These are phyloP conservation scores for Elsinoe batatas DNA, from an alignment of 2,329 filamentous ascomycete species.

Conservation along the genomic window DNA sequence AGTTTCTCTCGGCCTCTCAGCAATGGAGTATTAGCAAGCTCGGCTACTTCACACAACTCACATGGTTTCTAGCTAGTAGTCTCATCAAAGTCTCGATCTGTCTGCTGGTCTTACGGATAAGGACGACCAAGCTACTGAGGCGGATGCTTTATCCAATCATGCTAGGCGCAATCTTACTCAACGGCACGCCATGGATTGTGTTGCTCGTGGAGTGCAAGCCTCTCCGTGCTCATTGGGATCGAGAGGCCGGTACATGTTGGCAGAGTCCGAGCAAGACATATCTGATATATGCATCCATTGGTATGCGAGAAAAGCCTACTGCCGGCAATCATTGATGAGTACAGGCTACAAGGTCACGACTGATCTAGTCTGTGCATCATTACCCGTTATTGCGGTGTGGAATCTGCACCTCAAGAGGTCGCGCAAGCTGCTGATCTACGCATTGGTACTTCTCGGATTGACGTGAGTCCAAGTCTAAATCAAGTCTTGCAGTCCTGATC, in stretches of 20 bases:
- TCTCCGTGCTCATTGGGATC: conserved; percentile 20
- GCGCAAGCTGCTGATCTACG: conserved; percentile 22
- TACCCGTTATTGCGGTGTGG: conserved; percentile 22
- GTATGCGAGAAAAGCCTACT: conserved; percentile 15
- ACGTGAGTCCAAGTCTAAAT: conserved; percentile 2
- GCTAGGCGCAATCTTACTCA: conserved; percentile 19
- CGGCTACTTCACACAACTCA: conserved; percentile 32
- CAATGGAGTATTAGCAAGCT: conserved; percentile 31
- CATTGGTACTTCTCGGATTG: conserved; percentile 21
- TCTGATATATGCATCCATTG: conserved; percentile 22
- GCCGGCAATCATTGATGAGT: neutral
- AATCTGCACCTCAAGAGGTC: conserved; percentile 19
- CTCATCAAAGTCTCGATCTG: conserved; percentile 36
- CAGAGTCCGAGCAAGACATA: conserved; percentile 21
- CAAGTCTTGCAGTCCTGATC: conserved; percentile 10
- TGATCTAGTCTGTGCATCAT: conserved; percentile 21
- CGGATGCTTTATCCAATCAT: conserved; percentile 25
- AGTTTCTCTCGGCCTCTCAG: conserved; percentile 26
- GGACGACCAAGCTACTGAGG: conserved; percentile 26
- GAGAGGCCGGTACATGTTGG: conserved; percentile 19
- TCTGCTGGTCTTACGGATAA: conserved; percentile 34
- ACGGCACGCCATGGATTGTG: conserved; percentile 19
- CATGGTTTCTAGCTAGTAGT: conserved; percentile 33
- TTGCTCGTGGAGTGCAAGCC: conserved; percentile 22
- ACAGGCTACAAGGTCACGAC: conserved; percentile 22